phyloP scores from a whole-genome alignment of 495 filamentous ascomycete species.

The Bacidia rubella region DNA sequence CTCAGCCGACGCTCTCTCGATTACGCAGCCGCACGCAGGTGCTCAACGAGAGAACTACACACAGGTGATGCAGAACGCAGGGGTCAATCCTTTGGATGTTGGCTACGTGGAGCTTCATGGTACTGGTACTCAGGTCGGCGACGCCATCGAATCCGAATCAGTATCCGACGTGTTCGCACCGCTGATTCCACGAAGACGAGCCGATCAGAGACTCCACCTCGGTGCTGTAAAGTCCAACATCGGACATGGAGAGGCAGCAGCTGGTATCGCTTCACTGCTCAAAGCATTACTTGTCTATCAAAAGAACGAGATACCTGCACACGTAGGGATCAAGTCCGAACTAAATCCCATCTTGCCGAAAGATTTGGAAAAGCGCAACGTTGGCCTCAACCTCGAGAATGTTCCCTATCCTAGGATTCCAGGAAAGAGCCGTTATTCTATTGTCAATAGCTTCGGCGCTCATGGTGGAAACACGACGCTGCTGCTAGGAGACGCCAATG shows the following conservation, averaged over 20 bases:
- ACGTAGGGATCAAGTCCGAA: slow-evolving; percentile 36
- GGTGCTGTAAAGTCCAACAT: slow-evolving; percentile 75
- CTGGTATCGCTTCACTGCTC: slow-evolving; percentile 58
- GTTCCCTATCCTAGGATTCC: slow-evolving; percentile 16
- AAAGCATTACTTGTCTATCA: slow-evolving; percentile 69
- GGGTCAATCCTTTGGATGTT: slow-evolving; percentile 54
- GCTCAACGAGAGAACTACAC: slow-evolving; percentile 55
- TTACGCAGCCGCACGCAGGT: slow-evolving; percentile 59
- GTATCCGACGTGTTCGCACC: slow-evolving; percentile 72
- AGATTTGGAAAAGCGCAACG: slow-evolving; percentile 49
- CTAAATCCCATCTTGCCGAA: slow-evolving; percentile 29
- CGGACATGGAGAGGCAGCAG: slow-evolving; percentile 72
- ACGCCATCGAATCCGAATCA: slow-evolving; percentile 63
- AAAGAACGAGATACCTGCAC: slow-evolving; percentile 56
- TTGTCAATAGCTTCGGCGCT: slow-evolving; percentile 57
- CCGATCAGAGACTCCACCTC: slow-evolving; percentile 58
- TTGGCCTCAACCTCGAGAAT: slow-evolving; percentile 21
- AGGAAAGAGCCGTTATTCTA: slow-evolving; percentile 38
- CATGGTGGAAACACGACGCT: slow-evolving; percentile 42
- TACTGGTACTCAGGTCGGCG: slow-evolving; percentile 74
- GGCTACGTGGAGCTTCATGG: slow-evolving; percentile 82
- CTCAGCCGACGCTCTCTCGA: slow-evolving; percentile 63
- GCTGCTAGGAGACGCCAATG: slow-evolving; percentile 39
- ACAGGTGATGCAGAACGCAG: slow-evolving; percentile 50
- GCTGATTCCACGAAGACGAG: slow-evolving; percentile 26